Evolutionary conservation across 2,329 filamentous ascomycete species (phyloP), one percentile per base, ranked within the genome.

Genomic region (Apiospora koreana): DNA sequence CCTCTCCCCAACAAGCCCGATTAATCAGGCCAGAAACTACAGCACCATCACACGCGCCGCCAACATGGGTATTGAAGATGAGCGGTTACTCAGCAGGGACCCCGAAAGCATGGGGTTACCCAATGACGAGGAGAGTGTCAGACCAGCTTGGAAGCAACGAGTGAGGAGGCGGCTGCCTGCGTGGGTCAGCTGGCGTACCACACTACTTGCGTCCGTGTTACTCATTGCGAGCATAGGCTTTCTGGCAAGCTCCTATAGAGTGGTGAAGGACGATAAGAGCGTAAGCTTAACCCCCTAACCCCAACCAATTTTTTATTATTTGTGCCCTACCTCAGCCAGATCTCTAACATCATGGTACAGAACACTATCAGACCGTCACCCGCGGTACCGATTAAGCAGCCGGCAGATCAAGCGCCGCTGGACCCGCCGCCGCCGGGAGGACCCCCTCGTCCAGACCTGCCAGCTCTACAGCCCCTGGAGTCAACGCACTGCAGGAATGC

Each of bases 81-180:
- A 83, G 65, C 79, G 80, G 69, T 77, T 88, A 3, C 79, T 88
- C 69, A 76, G 78, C 41, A 75, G 78, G 58, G 79, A 79, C 6
- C 85, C 84, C 8, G 80, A 87, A 81, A 86, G 84, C 71, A 86
- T 87, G 82, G 80, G 83, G 46, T 79, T 73, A 10, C 73, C 75
- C 6, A 73, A 74, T 62, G 76, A 75, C 68, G 78, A 73, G 66
- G 79, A 79, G 68, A 43, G 68, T 31, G 72, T 65, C 65, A 68
- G 67, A 65, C 72, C 72, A 48, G 70, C 69, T 45, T 78, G 77
- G 76, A 72, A 68, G 21, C 68, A 72, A 69, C 74, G 73, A 68
- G 73, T 75, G 48, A 76, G 75, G 70, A 78, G 76, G 54, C 73
- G 76, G 50, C 65, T 79, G 68, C 75, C 76, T 67, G 73, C 73